These are phyloP conservation scores for Coemansia furcata DNA, from an alignment of 192 early-diverging fungal genomes.

Conservation along the genomic window DNA sequence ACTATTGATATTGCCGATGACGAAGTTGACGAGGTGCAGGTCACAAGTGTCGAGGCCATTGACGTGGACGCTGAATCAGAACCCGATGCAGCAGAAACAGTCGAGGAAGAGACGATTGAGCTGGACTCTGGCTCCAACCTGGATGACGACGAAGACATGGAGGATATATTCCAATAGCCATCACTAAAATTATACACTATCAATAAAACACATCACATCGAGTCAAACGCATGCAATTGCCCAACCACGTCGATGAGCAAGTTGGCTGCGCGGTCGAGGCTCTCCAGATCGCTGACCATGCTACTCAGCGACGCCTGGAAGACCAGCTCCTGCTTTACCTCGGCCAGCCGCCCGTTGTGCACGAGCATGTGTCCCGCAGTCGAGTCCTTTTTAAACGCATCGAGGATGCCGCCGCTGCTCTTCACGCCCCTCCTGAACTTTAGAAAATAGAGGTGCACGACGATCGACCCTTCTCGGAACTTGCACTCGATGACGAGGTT, in stretches of 20 bases:
- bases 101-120: conserved; percentile 23
- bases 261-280: conserved; percentile 21
- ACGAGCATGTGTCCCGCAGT: conserved; percentile 40
- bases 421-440: conserved; percentile 30
- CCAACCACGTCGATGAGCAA: conserved; percentile 36
- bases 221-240: conserved; percentile 40
- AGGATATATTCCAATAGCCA: conserved; percentile 48
- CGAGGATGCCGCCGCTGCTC: conserved; percentile 28
- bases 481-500: conserved; percentile 42
- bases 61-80: conserved; percentile 19
- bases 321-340: conserved; percentile 32
- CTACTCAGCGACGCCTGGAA: conserved; percentile 21
- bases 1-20: neutral
- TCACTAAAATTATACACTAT: no score
- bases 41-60: conserved; percentile 4
- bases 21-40: conserved; percentile 15
- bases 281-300: conserved; percentile 3
- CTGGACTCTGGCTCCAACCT: conserved; percentile 36
- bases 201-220: neutral
- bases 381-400: conserved; percentile 40
- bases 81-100: neutral
- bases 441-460: conserved; percentile 33
- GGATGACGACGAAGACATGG: conserved; percentile 50
- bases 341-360: conserved; percentile 33
- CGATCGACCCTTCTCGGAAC: conserved; percentile 13